Conservation (phyloP, 345 rosid species). For the Adansonia digitata region DNA sequence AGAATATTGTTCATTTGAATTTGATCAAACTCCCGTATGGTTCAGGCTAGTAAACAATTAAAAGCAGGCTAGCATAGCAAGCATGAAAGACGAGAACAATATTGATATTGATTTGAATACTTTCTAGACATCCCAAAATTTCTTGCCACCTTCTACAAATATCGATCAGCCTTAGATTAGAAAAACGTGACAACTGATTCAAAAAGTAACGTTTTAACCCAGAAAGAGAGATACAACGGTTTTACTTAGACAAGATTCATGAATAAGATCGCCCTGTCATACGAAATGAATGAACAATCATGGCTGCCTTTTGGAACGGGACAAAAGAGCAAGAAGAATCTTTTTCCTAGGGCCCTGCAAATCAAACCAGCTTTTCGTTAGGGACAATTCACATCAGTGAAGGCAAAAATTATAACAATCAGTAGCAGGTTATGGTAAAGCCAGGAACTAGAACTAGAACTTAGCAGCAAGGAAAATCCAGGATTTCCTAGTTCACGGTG, state of each 20-base stretch:
- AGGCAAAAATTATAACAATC: too few species aligned
- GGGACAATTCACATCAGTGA: not conserved
- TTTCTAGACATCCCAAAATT: constrained; percentile 6
- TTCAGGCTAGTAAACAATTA: not conserved
- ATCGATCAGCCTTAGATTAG: not conserved
- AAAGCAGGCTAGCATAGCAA: not conserved
- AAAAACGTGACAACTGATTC: not conserved
- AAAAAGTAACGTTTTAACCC: not conserved
- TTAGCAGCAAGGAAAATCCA: not conserved
- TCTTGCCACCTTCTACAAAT: not conserved
- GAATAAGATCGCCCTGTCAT: not conserved
- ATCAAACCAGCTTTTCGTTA: constrained; percentile 16
- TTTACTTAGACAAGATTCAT: not conserved
- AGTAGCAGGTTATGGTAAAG: too few species aligned
- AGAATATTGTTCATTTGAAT: not conserved
- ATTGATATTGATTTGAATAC: not conserved
- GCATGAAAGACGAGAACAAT: not conserved
- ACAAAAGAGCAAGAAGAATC: constrained; percentile 66
- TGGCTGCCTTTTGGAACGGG: constrained; percentile 47
- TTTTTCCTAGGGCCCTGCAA: constrained; percentile 94
- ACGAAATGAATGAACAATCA: not conserved
- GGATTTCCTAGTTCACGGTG: not conserved
- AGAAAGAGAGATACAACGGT: not conserved
- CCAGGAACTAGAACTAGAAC: not conserved
- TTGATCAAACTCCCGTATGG: not conserved